Evolutionary conservation across 116 monocot genomes (phyloP).

Genomic region (Posidonia oceanica): DNA sequence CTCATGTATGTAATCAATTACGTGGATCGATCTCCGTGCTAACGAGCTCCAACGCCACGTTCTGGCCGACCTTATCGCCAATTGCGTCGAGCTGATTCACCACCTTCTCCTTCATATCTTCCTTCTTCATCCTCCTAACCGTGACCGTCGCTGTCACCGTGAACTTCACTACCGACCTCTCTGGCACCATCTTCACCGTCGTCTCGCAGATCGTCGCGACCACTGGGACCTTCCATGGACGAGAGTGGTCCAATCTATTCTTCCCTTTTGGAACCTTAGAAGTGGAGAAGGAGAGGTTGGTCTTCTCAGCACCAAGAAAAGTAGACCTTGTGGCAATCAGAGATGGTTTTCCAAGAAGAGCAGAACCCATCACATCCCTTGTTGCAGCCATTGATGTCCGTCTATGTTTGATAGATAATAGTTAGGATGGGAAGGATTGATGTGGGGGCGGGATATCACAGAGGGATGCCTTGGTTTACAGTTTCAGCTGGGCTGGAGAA

Average conservation of each 20-base stretch:
- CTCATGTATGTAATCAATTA: slow-evolving; percentile 6
- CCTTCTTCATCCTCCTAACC: slow-evolving; percentile 64
- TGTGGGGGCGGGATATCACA: too few relatives aligned
- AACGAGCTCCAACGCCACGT: slow-evolving; percentile 64
- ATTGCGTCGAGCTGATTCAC: slow-evolving; percentile 54
- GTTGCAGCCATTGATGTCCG: neutral
- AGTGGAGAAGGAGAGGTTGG: neutral
- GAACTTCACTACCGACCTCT: slow-evolving; percentile 27
- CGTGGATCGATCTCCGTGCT: slow-evolving; percentile 66
- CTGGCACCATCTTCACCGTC: neutral
- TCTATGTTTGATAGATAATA: neutral
- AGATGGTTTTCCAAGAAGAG: neutral
- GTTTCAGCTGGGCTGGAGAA: neutral
- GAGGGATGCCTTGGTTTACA: too few relatives aligned
- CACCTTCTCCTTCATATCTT: slow-evolving; percentile 51
- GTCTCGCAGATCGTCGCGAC: slow-evolving; percentile 12
- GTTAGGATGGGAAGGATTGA: too few relatives aligned
- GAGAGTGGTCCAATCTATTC: neutral
- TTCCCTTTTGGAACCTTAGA: neutral
- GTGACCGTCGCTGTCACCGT: slow-evolving; percentile 60
- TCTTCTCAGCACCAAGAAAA: neutral
- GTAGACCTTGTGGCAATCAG: neutral
- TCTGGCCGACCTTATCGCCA: slow-evolving; percentile 66
- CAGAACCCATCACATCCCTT: neutral
- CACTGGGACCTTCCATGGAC: neutral